Base-by-base conservation (phyloP, 2,329 filamentous ascomycete genomes). In the Dryadomyces sulphureus region DNA sequence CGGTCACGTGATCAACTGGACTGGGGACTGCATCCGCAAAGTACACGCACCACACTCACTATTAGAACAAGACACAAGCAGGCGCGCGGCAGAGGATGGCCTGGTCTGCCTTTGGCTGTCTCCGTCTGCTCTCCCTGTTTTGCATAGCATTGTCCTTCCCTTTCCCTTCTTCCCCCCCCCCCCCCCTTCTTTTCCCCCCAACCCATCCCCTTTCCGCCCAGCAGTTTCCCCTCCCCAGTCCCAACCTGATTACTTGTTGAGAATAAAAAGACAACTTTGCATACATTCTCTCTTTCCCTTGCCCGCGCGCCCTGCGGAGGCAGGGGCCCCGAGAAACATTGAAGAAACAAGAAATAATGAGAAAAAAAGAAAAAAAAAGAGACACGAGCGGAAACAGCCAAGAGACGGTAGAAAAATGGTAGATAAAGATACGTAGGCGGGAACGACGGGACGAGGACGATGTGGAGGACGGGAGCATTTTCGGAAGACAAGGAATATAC, bases 41-140 rank as follows among this genome's bases (percentile, higher is more conserved):
- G n/a, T n/a, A n/a, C n/a, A n/a, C n/a, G n/a, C n/a, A n/a, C n/a
- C n/a, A n/a, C n/a, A n/a, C 38, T 49, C 50, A 25, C 25, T 6
- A 32, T 49, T 50, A 14, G 21, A 38, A 21, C 38, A 40, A 46
- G 48, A 41, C 32, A 34, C 32, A 32, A 14, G 32, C 22, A 24
- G 36, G n/a, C 7, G 27, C 27, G 9, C 11, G 27, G 27, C 11
- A 7, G 11, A 32, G 27, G 11, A 32, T n/a, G n/a, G n/a, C n/a
- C n/a, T n/a, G n/a, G n/a, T n/a, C n/a, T n/a, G n/a, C n/a, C n/a
- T n/a, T n/a, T n/a, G n/a, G n/a, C n/a, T n/a, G n/a, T n/a, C n/a
- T n/a, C n/a, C n/a, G n/a, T n/a, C n/a, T 32, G 27, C 16, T 32
- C 27, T 14, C 27, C 27, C 27, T 32, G n/a, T 32, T 32, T 32